Percentiles rank a stretch among this genome's conserved stretches.
Conservation (phyloP, 257 asterid genomes). For the Leptodermis oblonga region DNA sequence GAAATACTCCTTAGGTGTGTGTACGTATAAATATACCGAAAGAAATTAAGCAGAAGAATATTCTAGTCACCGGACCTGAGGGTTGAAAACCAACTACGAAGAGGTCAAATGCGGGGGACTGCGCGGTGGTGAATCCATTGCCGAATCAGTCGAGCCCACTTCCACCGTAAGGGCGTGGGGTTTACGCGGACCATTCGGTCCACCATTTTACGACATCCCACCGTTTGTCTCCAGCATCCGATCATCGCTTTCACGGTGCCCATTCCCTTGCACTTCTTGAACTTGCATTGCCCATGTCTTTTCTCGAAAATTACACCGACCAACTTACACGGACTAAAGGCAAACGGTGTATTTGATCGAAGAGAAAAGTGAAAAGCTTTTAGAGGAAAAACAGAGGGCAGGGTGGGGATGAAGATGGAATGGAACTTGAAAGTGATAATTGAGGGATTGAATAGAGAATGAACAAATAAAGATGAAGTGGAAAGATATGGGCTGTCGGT, state of each 20-base stretch:
- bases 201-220: conserved; percentile 19
- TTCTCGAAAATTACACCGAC: not conserved
- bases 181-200: conserved; percentile 4
- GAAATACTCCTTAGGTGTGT: no score
- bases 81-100: conserved; percentile 53
- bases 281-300: conserved; percentile 67
- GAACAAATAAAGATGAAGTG: conserved; percentile 43
- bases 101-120: conserved; percentile 37
- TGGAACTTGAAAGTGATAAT: no score
- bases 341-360: no score
- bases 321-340: not conserved
- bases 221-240: conserved; percentile 22
- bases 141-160: conserved; percentile 53
- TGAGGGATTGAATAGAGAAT: no score
- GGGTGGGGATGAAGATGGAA: no score
- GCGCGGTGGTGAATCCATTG: conserved; percentile 61
- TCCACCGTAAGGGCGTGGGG: conserved; percentile 35
- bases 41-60: no score
- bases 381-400: no score
- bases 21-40: no score
- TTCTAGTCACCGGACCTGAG: conserved; percentile 41
- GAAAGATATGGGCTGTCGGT: conserved; percentile 30
- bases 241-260: conserved; percentile 19
- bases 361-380: no score
- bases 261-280: conserved; percentile 31